Conservation (phyloP, 352 stramenopile species). For the Pythium folliculosum region DNA sequence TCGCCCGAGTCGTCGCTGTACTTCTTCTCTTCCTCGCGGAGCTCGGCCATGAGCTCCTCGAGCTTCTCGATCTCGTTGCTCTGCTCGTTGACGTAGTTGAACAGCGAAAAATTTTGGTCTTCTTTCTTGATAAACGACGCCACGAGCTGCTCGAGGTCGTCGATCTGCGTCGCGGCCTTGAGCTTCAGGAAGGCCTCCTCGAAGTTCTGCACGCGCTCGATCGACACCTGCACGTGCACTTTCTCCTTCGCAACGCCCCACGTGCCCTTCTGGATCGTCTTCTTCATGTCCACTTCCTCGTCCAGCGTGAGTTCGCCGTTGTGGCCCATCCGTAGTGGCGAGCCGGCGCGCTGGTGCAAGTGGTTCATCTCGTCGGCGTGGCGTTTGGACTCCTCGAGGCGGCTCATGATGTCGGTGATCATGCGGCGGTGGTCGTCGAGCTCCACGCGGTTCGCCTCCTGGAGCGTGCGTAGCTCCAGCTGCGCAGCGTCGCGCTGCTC, state of each 20-base stretch:
- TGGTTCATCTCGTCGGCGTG: constrained; percentile 38
- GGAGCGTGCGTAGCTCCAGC: constrained; percentile 90
- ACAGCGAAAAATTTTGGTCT: constrained; percentile 96
- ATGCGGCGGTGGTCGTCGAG: constrained; percentile 60
- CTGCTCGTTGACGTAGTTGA: constrained; percentile 96
- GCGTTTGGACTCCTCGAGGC: constrained; percentile 60
- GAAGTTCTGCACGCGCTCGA: constrained; percentile 93
- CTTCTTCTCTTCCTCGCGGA: constrained; percentile 84
- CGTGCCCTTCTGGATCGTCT: constrained; percentile 72
- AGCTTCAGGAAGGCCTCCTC: constrained; percentile 96
- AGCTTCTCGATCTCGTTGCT: constrained; percentile 93
- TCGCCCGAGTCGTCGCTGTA: constrained; percentile 84
- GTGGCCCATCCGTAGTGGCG: constrained; percentile 24
- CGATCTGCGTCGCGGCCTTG: constrained; percentile 90
- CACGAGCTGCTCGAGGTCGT: constrained; percentile 92
- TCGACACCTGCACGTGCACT: constrained; percentile 84
- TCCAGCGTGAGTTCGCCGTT: constrained; percentile 51
- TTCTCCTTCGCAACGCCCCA: constrained; percentile 88
- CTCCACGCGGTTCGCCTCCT: constrained; percentile 91
- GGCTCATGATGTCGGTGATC: constrained; percentile 59
- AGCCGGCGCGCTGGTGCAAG: constrained; percentile 32
- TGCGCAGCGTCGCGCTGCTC: constrained; percentile 94
- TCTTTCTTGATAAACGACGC: constrained; percentile 95
- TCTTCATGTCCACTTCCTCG: constrained; percentile 72
- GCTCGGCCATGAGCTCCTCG: constrained; percentile 74